Percentiles rank a stretch among this genome's conserved stretches.
Evolutionary conservation across 2,329 filamentous ascomycete species (phyloP).

Genomic region (Penicillium brevicompactum): DNA sequence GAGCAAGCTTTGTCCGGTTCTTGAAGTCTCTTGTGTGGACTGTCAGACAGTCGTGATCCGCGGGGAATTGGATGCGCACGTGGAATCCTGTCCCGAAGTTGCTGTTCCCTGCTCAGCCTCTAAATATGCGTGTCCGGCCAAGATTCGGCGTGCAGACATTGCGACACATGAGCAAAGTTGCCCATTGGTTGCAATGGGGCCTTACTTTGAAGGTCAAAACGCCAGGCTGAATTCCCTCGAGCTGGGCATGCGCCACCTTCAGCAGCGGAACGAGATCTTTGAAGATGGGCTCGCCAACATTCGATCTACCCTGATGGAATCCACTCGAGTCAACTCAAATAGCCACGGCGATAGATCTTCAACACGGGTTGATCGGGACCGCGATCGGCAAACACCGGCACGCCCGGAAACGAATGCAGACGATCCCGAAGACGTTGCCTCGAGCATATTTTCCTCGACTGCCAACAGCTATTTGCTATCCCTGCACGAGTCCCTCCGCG

Average conservation of each 20-base stretch:
- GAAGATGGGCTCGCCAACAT: constrained; percentile 49
- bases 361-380: constrained; percentile 13
- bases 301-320: constrained; percentile 39
- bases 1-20: constrained; percentile 38
- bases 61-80: constrained; percentile 37
- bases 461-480: constrained; percentile 61
- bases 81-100: constrained; percentile 40
- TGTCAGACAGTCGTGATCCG: constrained; percentile 38
- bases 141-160: constrained; percentile 39
- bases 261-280: constrained; percentile 51
- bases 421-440: constrained; percentile 19
- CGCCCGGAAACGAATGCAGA: constrained; percentile 9
- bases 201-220: constrained; percentile 48
- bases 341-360: constrained; percentile 9
- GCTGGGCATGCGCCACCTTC: constrained; percentile 46
- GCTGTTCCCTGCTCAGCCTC: constrained; percentile 41
- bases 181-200: constrained; percentile 51
- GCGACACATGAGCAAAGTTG: constrained; percentile 52
- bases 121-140: constrained; percentile 47
- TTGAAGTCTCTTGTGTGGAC: constrained; percentile 40
- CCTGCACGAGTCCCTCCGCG: constrained; percentile 62
- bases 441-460: constrained; percentile 38
- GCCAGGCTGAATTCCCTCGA: constrained; percentile 47
- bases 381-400: constrained; percentile 14
- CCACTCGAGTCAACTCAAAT: constrained; percentile 20